phyloP scores from a whole-genome alignment of 495 filamentous ascomycete genomes.

The Penicillium lividum region DNA sequence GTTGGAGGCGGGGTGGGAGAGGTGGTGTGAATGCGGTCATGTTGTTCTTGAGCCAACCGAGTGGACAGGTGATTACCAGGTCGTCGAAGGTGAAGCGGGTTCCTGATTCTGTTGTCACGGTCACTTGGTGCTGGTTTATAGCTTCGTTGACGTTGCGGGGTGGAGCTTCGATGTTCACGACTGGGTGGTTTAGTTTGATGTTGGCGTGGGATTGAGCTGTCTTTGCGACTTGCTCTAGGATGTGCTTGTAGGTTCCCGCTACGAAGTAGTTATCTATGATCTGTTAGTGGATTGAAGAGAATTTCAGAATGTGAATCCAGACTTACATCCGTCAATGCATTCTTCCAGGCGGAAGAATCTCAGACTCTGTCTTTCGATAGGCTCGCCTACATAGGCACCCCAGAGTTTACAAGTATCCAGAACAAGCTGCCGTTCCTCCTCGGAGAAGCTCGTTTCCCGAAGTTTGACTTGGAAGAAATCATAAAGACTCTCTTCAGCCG shows the following conservation, averaged over 20 bases:
- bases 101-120: conserved; percentile 55
- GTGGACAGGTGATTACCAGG: conserved; percentile 78
- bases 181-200: conserved; percentile 58
- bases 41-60: conserved; percentile 88
- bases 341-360: conserved; percentile 96
- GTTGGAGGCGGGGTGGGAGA: conserved; percentile 63
- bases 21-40: conserved; percentile 65
- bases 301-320: background rate
- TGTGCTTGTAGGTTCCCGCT: conserved; percentile 78
- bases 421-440: conserved; percentile 52
- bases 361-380: conserved; percentile 75
- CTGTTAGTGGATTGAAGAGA: background rate
- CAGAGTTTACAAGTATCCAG: conserved; percentile 72
- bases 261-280: conserved; percentile 82
- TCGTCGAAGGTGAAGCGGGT: conserved; percentile 70
- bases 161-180: conserved; percentile 50
- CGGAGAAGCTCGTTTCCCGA: conserved; percentile 51
- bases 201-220: conserved; percentile 62
- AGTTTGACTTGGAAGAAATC: conserved; percentile 75
- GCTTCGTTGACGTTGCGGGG: conserved; percentile 13
- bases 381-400: conserved; percentile 86
- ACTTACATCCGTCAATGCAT: conserved; percentile 82
- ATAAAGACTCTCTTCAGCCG: conserved; percentile 64
- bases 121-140: conserved; percentile 35
- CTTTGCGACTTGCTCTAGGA: conserved; percentile 67